phyloP scores from a whole-genome alignment of 1,139 yeast genomes.

The Scheffersomyces lignicola region DNA sequence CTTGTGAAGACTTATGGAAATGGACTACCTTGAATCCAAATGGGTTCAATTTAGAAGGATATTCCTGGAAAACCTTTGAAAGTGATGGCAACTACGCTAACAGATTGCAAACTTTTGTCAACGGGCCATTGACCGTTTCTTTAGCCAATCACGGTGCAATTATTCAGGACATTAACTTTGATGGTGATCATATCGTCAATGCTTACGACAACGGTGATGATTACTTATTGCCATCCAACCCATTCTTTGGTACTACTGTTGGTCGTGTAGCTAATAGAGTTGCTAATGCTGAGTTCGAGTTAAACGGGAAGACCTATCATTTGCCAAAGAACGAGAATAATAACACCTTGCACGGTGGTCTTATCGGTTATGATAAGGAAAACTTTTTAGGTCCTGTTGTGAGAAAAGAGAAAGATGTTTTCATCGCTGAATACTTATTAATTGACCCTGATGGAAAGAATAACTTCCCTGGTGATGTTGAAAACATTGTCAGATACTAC shows the following conservation, averaged over 20 bases:
- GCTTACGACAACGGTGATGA: conserved; percentile 37
- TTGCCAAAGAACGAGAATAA: conserved; percentile 44
- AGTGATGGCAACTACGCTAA: conserved; percentile 24
- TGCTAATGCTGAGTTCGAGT: conserved; percentile 40
- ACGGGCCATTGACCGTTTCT: conserved; percentile 39
- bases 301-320: conserved; percentile 41
- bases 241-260: conserved; percentile 61
- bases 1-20: conserved; percentile 75
- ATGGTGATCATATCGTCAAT: conserved; percentile 32
- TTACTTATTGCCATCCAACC: conserved; percentile 39
- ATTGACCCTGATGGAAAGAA: conserved; percentile 48
- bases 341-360: conserved; percentile 55
- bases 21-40: conserved; percentile 74
- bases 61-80: conserved; percentile 34
- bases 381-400: conserved; percentile 53
- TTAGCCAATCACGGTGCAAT: conserved; percentile 55
- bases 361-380: conserved; percentile 51
- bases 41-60: conserved; percentile 52
- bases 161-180: conserved; percentile 40
- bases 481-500: conserved; percentile 43
- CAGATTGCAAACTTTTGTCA: conserved; percentile 41
- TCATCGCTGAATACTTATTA: conserved; percentile 39
- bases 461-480: conserved; percentile 58
- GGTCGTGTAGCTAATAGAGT: conserved; percentile 69
- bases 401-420: conserved; percentile 27